Percentiles rank a stretch among this genome's conserved stretches.
Conservation (phyloP, 495 filamentous ascomycete genomes). For the Xylaria longipes region DNA sequence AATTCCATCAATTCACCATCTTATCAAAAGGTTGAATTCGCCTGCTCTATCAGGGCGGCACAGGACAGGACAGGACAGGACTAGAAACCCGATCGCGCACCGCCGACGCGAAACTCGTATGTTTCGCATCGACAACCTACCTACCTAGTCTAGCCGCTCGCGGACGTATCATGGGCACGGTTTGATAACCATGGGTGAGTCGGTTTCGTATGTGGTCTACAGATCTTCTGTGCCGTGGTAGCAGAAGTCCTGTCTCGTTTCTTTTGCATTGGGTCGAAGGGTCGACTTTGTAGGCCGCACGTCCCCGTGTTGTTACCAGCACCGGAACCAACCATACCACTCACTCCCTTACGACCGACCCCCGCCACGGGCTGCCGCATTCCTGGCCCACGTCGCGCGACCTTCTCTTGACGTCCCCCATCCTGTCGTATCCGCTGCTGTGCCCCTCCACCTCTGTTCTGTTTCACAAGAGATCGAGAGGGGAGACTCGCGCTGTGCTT, state of each 20-base stretch:
- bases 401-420: slow-evolving; percentile 15
- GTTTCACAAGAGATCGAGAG: slow-evolving; percentile 32
- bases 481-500: slow-evolving; percentile 17
- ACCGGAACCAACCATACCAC: too few relatives aligned
- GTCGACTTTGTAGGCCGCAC: neutral
- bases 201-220: slow-evolving; percentile 11
- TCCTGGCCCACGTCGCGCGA: slow-evolving; percentile 1
- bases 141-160: slow-evolving; percentile 21
- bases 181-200: slow-evolving; percentile 43
- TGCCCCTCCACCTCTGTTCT: slow-evolving; percentile 8
- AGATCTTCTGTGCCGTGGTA: neutral
- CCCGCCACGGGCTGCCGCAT: slow-evolving; percentile 7
- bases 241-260: neutral
- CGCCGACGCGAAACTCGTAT: slow-evolving; percentile 2
- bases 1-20: slow-evolving; percentile 3
- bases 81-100: neutral
- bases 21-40: neutral
- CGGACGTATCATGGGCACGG: slow-evolving; percentile 39
- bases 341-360: neutral
- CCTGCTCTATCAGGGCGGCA: neutral
- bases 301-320: neutral
- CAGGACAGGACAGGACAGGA: neutral
- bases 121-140: slow-evolving; percentile 22
- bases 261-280: slow-evolving; percentile 3
- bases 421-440: slow-evolving; percentile 15